phyloP scores from a whole-genome alignment of 371 early-diverging fungal species.

The Saksenaea vasiformis region DNA sequence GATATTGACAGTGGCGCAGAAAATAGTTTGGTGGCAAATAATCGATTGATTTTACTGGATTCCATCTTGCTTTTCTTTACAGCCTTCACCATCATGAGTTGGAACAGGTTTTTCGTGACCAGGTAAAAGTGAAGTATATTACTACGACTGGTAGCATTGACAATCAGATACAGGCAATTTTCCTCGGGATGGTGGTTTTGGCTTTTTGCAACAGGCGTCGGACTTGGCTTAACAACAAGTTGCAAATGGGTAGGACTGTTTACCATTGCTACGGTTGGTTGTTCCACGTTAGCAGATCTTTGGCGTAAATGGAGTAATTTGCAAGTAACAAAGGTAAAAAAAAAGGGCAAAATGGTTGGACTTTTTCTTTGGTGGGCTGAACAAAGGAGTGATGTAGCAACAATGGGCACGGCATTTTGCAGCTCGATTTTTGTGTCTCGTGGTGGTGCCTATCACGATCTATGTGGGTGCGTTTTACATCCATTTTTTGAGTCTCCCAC shows the following conservation, averaged over 20 bases:
- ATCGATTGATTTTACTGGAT: slow-evolving; percentile 89
- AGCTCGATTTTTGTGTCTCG: slow-evolving; percentile 74
- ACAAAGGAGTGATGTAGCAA: slow-evolving; percentile 32
- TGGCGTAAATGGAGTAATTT: slow-evolving; percentile 86
- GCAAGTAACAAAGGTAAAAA: slow-evolving; percentile 49
- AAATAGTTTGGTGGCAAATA: slow-evolving; percentile 88
- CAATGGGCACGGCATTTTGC: slow-evolving; percentile 64
- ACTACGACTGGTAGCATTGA: background rate
- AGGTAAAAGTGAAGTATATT: slow-evolving; percentile 49
- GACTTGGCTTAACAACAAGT: slow-evolving; percentile 67
- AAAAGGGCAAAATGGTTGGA: background rate
- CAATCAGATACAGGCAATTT: slow-evolving; percentile 51
- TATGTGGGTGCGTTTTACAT: slow-evolving; percentile 86
- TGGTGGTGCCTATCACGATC: slow-evolving; percentile 78
- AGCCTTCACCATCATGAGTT: slow-evolving; percentile 71
- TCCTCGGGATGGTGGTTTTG: slow-evolving; percentile 71
- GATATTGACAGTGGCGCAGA: slow-evolving; percentile 56
- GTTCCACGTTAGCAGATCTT: slow-evolving; percentile 81
- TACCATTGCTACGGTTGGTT: slow-evolving; percentile 81
- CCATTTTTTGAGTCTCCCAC: slow-evolving; percentile 78
- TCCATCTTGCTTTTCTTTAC: slow-evolving; percentile 86
- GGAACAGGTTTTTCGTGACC: slow-evolving; percentile 68
- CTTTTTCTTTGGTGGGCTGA: background rate
- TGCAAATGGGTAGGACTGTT: slow-evolving; percentile 95
- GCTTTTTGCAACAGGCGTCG: slow-evolving; percentile 71